Evolutionary conservation across 371 early-diverging fungal species (phyloP), one percentile per base, ranked within the genome.

Genomic region (Dichotomocladium elegans): DNA sequence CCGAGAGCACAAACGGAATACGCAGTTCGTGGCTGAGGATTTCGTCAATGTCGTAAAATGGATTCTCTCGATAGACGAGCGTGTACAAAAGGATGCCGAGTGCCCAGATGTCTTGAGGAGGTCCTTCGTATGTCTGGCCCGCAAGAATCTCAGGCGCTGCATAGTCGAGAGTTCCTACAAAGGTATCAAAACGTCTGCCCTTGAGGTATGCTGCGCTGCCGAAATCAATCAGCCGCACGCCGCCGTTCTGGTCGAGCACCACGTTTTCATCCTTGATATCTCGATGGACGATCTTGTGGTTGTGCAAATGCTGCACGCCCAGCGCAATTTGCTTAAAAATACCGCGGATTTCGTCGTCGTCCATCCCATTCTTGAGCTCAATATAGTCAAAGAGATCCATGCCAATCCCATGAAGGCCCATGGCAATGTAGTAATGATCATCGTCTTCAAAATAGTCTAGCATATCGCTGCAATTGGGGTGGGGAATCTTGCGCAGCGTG

Each of bases 81-180:
- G 91, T 91, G 64, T 88, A 93, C 29, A 94, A 60, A 24, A 93
- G 67, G 46, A 92, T 82, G 2, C 92, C 93, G 3, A 91, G 62
- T 2, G 91, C 86, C 91, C 93, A 94, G 24, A 89, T 79, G 58
- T 94, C 94, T 52, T 89, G 91, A 15, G 86, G 88, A 51, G 76
- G 79, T 0, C 88, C 89, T 30, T 85, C 77, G 54, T 90, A 90
- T 35, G 82, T 81, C 41, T 85, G 71, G 33, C 90, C 90, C 1
- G 72, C 65, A 31, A 89, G 53, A 0, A 89, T 74, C 58, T 90
- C 90, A 9, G 90, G 88, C 1, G 89, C 82, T 21, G 85, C 84
- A 72, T 86, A 90, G 35, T 86, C 86, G 15, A 86, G 60, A 4
- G 89, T 90, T 7, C 90, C 90, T 11, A 81, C 85, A 68, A 89